Evolutionary conservation across 2,329 filamentous ascomycete genomes (phyloP), one percentile per base, ranked within the genome.

Genomic region (Curvularia spicifera): DNA sequence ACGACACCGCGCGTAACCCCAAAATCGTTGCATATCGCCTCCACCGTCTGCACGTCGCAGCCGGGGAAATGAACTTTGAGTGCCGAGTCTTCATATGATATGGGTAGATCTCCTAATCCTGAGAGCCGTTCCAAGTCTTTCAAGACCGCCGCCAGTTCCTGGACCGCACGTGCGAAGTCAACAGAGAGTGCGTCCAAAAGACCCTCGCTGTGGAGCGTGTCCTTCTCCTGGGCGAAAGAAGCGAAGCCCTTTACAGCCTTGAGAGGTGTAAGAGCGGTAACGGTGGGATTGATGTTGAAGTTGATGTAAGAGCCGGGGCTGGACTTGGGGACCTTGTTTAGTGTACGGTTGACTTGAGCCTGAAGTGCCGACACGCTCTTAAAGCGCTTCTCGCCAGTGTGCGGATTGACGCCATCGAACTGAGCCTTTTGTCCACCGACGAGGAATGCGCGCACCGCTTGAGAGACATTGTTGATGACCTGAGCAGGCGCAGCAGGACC

Each of bases 381-480:
- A 82, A 92, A 97, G 59, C 86, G 85, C 78, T 90, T 90, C 78
- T 93, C 88, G 44, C 93, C 93, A 10, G 84, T 87, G 31, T 71
- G 72, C 15, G 85, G 78, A 53, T 89, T 87, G 43, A 89, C 76
- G 12, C 94, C 94, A 74, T 97, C 91, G 69, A 93, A 97, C 57
- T 91, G 90, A 9, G 90, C 89, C 76, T 93, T 95, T 71, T 96
- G 88, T 0, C 95, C 95, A 0, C 91, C 93, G n/a, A 97, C 83
- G 79, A 91, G 89, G 78, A 99, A 97, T 12, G 93, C 93, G 53
- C 95, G 88, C 71, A 98, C 89, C 5, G 93, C 95, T 68, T 93
- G 89, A 12, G 92, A 96, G n/a, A 97, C 94, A 78, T 97, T 97
- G 76, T 95, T 90, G 51, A 98, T 86, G 46, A 98, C 92, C 76